These are phyloP conservation scores for Funneliformis mosseae DNA, from an alignment of 192 early-diverging fungal genomes.

Conservation along the genomic window DNA sequence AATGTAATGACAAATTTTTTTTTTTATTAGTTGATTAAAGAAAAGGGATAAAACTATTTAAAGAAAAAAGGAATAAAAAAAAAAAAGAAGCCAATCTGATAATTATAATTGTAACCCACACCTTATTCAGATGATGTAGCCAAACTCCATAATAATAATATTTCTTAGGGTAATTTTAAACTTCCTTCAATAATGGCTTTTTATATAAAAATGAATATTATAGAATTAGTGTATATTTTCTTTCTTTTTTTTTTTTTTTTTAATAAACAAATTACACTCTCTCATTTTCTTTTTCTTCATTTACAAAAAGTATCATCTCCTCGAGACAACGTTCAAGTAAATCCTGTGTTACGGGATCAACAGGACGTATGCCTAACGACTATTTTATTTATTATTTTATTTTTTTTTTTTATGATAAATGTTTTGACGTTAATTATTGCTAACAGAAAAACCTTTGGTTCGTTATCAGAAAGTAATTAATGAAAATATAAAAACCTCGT, in stretches of 20 bases:
- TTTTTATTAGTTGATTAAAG: neutral
- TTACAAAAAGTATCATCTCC: slow-evolving; percentile 10
- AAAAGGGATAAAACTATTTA: neutral
- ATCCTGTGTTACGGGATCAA: slow-evolving; percentile 18
- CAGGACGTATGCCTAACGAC: neutral
- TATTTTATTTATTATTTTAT: too few species aligned
- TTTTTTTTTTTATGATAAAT: neutral
- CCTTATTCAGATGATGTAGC: too few species aligned
- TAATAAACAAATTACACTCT: neutral
- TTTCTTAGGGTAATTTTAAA: neutral
- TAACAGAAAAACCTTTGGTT: neutral
- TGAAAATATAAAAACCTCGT: slow-evolving; percentile 1
- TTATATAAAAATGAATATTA: neutral
- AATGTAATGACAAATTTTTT: slow-evolving; percentile 1
- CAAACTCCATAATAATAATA: too few species aligned
- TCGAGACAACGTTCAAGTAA: neutral
- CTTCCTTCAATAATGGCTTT: neutral
- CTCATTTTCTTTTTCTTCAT: neutral
- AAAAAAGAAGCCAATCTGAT: too few species aligned
- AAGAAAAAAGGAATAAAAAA: too few species aligned
- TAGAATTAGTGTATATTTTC: neutral
- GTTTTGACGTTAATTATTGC: neutral
- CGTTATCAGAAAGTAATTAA: neutral
- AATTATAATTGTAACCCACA: too few species aligned
- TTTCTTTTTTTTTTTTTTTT: neutral